Base-by-base conservation (phyloP, 2,329 filamentous ascomycete species). In the Thelonectria rubi region DNA sequence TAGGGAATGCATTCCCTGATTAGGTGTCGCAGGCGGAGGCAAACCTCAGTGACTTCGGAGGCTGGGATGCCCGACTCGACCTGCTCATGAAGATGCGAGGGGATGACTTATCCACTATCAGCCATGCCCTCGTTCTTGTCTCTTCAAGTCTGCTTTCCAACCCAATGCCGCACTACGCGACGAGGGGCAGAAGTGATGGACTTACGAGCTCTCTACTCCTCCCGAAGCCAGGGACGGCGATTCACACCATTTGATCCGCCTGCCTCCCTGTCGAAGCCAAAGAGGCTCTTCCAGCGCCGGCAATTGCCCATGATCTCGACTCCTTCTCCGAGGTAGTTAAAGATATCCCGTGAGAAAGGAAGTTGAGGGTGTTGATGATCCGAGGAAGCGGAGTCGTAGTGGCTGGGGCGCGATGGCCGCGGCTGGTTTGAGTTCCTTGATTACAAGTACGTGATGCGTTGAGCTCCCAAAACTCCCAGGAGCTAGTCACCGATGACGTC, bases 1-100 rank as follows among this genome's bases (percentile, higher is more conserved):
- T 92, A 97, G 1, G 94, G 92, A 24, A 99, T 87, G 57, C 93
- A 90, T 74, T 93, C 87, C 77, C 97, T 93, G 71, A 99, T 88
- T 69, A 97, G 88, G 74, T 96, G 93, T 71, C 94, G 96, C 66
- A 99, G 83, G 58, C 93, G 92, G 14, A 99, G 85, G 24, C 94
- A 94, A 57, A 96, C 85, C 75, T 94, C 93, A 63, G 94, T 97
- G 64, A 97, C 94, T 71, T 95, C 90, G 62, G 85, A 82, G 14
- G 94, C 83, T 1, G 92, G 86, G 39, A 94, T 88, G 24, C 90
- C 88, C 12, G 91, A 88, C 43, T 87, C 77, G 42, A 89, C 78
- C 1, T 81, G 74, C 14, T 86, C 83, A 66, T 86, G 81, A 68
- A 82, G 81, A 67, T 89, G 85, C 11, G 80, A 81, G 1, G 90